phyloP scores from a whole-genome alignment of 2,329 filamentous ascomycete genomes.

The Chaetoscypha palmicola region DNA sequence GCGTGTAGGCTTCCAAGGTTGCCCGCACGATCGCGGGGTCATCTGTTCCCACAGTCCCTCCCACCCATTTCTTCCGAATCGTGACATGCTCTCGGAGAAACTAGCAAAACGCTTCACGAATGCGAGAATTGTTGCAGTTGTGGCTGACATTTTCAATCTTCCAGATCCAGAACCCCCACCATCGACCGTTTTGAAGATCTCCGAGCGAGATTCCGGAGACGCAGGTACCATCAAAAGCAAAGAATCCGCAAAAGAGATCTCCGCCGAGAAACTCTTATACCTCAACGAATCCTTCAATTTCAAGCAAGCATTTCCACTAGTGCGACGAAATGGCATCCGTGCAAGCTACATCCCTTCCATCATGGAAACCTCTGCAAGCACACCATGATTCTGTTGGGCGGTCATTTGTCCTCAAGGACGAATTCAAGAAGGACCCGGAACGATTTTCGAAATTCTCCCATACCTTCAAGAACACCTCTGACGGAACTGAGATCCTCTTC shows the following conservation, averaged over 20 bases:
- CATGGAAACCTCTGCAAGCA: conserved; percentile 85
- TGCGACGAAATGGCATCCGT: conserved; percentile 61
- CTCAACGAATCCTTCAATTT: background rate
- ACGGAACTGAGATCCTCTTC: conserved; percentile 83
- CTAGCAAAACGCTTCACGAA: background rate
- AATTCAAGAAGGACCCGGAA: conserved; percentile 79
- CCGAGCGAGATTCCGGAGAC: conserved; percentile 8
- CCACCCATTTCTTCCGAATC: no score
- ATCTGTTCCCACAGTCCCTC: no score
- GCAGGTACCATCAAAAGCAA: conserved; percentile 16
- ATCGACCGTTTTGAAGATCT: no score
- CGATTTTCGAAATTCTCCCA: conserved; percentile 88
- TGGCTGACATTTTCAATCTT: background rate
- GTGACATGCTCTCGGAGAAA: no score
- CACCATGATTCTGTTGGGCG: conserved; percentile 84
- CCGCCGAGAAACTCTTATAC: conserved; percentile 1
- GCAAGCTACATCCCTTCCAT: conserved; percentile 66
- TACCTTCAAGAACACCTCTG: conserved; percentile 71
- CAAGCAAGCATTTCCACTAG: background rate
- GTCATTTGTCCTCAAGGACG: conserved; percentile 86
- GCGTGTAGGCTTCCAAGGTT: no score
- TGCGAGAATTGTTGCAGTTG: background rate
- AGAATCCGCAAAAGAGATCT: conserved; percentile 7
- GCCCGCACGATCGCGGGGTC: no score
- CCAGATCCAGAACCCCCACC: no score